Base-by-base conservation (phyloP, 257 asterid genomes). In the Orobanche coerulescens region DNA sequence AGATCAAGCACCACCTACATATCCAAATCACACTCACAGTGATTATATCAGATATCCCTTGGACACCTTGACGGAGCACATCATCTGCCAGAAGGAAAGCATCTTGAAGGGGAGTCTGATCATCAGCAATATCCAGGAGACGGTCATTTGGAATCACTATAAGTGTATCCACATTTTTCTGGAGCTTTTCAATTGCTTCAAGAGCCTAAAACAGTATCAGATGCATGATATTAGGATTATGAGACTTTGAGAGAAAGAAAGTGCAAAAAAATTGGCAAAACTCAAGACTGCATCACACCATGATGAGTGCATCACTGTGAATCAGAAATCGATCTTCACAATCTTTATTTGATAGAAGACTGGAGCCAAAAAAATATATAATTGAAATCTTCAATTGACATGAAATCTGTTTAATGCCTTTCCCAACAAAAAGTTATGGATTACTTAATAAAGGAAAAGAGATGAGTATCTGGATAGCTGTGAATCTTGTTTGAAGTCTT, bases 41-140 rank as follows among this genome's bases (percentile, higher is more conserved):
- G 74, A 89, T 93, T 76, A 93, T 86, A 79, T 93, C 99, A 36
- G 99, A 84, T 70, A 93, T 89, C 71, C 99, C 99, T 78, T 93
- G 97, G 61, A 89, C 97, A 51, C 99, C 99, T 71, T 89, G 99
- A 46, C 95, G 94, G 62, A 93, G 81, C 48, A 93, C 99, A 64
- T 93, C 99, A 75, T 93, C 99, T 31, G 99, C 99, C 61, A 89
- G 81, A 78, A 89, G 94, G 77, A 93, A 93, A 70, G 99, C 99
- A 76, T 89, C 97, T 69, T 93, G 99, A 78, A 93, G 90, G 9
- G 95, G 83, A 36, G 96, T 90, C 64, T 89, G 94, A 73, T 84
- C 97, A 66, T 78, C 97, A 25, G 99, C 95, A 76, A 93, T 84
- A 75, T 81, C 99, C 58, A 93, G 77, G 55, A 93, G 82, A 58